phyloP scores from a whole-genome alignment of 2,329 filamentous ascomycete genomes.

The Curvularia hawaiiensis region DNA sequence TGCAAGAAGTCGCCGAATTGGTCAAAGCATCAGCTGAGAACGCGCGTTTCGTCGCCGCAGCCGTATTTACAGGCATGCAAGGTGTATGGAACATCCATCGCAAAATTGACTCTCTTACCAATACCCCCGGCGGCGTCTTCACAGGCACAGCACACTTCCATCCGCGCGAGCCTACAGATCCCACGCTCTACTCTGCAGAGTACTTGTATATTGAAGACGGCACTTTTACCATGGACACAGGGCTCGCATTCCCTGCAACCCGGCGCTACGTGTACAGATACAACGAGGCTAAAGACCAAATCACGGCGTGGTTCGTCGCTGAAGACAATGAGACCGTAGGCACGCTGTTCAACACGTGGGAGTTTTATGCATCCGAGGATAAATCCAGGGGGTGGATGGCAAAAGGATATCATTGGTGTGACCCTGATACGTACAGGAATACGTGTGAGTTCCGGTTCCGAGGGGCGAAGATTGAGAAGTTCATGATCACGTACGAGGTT shows the following conservation, averaged over 20 bases:
- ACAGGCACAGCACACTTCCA: constrained; percentile 69
- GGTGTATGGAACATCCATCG: constrained; percentile 71
- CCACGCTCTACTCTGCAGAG: constrained; percentile 52
- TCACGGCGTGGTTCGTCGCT: constrained; percentile 77
- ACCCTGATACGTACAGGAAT: constrained; percentile 73
- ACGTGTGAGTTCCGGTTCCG: constrained; percentile 67
- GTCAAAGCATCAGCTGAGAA: constrained; percentile 51
- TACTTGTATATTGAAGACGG: constrained; percentile 72
- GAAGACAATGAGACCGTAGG: constrained; percentile 73
- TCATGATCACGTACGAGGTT: constrained; percentile 65
- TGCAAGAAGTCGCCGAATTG: constrained; percentile 52
- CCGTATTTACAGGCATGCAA: constrained; percentile 72
- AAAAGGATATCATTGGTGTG: constrained; percentile 71
- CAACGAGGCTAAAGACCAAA: constrained; percentile 60
- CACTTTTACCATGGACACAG: constrained; percentile 63
- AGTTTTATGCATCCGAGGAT: constrained; percentile 56
- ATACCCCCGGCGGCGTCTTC: constrained; percentile 68
- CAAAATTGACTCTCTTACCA: constrained; percentile 58
- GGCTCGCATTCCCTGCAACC: constrained; percentile 64
- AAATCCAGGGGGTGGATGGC: constrained; percentile 62
- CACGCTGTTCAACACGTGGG: constrained; percentile 76
- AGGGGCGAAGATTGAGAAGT: constrained; percentile 30
- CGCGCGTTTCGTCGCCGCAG: constrained; percentile 64
- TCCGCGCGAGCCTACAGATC: constrained; percentile 62
- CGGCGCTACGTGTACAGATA: constrained; percentile 77